These are phyloP conservation scores for Globisporangium echinulatum DNA, from an alignment of 352 stramenopile genomes.

Conservation along the genomic window DNA sequence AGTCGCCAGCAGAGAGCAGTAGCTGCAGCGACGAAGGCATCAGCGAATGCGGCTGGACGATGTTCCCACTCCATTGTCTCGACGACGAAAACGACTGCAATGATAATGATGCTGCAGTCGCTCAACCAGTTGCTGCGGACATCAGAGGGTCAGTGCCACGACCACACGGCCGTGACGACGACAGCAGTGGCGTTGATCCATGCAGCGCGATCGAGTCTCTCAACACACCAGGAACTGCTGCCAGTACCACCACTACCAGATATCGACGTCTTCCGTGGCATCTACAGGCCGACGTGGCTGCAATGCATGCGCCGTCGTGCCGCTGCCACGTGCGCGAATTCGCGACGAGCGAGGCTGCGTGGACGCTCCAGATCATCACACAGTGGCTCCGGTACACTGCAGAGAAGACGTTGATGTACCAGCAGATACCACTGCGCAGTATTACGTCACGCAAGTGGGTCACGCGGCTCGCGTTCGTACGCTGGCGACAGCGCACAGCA, in stretches of 20 bases:
- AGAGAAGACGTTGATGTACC: neutral
- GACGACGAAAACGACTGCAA: neutral
- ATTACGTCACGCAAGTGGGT: neutral
- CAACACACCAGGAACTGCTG: too few species aligned
- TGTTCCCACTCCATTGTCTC: constrained; percentile 1
- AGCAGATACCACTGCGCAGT: too few species aligned
- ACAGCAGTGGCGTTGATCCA: too few species aligned
- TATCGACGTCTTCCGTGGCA: constrained; percentile 15
- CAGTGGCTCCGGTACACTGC: constrained; percentile 20
- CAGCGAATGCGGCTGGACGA: constrained; percentile 2
- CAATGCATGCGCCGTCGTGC: constrained; percentile 21
- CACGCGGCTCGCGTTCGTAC: neutral
- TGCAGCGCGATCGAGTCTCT: too few species aligned
- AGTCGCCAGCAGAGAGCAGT: too few species aligned
- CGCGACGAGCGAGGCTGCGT: constrained; percentile 7
- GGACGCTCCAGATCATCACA: constrained; percentile 19
- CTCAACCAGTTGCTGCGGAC: too few species aligned
- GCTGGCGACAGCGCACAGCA: neutral
- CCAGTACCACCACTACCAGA: neutral
- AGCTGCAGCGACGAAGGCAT: too few species aligned
- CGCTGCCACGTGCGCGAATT: constrained; percentile 18
- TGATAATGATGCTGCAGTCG: too few species aligned
- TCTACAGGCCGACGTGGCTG: constrained; percentile 23
- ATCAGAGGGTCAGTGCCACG: too few species aligned
- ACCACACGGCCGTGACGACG: too few species aligned